Conservation (phyloP, 306 rosid genomes). For the Adenanthera pavonina region DNA sequence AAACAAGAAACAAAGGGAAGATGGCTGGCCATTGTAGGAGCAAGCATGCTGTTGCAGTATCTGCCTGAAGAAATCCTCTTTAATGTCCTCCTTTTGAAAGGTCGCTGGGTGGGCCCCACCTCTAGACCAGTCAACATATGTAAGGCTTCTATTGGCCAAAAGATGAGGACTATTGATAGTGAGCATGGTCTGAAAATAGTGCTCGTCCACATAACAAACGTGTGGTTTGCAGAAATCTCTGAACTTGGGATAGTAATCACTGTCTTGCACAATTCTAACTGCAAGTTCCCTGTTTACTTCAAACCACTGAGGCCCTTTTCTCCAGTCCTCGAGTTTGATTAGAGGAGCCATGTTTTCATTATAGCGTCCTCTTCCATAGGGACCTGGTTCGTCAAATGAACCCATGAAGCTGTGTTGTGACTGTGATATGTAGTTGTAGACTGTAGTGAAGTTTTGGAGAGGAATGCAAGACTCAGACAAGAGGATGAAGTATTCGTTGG, state of each 20-base stretch:
- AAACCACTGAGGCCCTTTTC: conserved; percentile 95
- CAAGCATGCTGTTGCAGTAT: conserved; percentile 59
- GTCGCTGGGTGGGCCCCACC: conserved; percentile 99
- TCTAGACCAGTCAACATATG: conserved; percentile 93
- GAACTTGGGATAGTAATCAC: conserved; percentile 68
- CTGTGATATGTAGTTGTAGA: conserved; percentile 70
- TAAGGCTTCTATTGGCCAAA: conserved; percentile 85
- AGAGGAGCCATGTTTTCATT: conserved; percentile 72
- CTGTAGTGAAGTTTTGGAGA: conserved; percentile 74
- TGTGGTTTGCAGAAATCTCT: conserved; percentile 76
- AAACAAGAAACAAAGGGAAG: conserved; percentile 81
- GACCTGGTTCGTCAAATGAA: conserved; percentile 82
- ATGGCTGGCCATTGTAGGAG: conserved; percentile 79
- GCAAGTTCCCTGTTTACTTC: conserved; percentile 85
- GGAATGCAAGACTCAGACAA: conserved; percentile 95
- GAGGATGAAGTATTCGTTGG: conserved; percentile 95
- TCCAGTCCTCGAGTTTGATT: conserved; percentile 82
- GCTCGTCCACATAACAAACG: conserved; percentile 92
- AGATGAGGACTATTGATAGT: conserved; percentile 69
- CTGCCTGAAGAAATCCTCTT: conserved; percentile 73
- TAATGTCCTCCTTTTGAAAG: conserved; percentile 80
- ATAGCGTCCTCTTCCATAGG: conserved; percentile 93
- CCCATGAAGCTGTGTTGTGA: conserved; percentile 90
- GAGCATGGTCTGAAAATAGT: conserved; percentile 95
- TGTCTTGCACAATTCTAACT: conserved; percentile 65